Conservation (phyloP, 345 rosid genomes). For the Dimocarpus longan region DNA sequence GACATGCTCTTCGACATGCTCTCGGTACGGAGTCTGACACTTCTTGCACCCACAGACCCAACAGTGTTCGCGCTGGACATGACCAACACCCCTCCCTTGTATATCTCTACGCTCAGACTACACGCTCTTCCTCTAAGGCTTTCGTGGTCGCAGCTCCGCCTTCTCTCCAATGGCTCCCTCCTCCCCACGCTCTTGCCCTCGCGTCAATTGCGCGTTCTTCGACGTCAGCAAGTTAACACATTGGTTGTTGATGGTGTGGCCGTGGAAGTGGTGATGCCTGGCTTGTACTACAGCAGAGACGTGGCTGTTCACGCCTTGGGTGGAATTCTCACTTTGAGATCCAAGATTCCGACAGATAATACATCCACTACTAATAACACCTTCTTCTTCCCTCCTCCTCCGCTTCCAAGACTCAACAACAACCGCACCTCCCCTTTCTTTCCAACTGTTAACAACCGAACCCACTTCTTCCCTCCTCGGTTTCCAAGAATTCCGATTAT, state of each 20-base stretch:
- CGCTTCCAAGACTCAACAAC: not conserved
- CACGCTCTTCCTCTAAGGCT: slow-evolving; percentile 47
- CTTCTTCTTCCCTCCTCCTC: not conserved
- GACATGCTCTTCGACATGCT: slow-evolving; percentile 53
- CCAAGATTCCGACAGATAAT: too few species aligned
- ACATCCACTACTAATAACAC: too few species aligned
- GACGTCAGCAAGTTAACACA: not conserved
- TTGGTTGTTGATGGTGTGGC: slow-evolving; percentile 25
- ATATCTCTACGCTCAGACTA: slow-evolving; percentile 47
- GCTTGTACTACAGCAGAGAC: slow-evolving; percentile 39
- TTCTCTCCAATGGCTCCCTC: slow-evolving; percentile 29
- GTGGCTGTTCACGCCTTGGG: slow-evolving; percentile 48
- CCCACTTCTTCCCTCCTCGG: not conserved
- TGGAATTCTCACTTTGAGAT: slow-evolving; percentile 15
- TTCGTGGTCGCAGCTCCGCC: slow-evolving; percentile 37
- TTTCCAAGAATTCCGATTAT: not conserved
- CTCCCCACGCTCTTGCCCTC: slow-evolving; percentile 45
- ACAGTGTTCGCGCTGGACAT: slow-evolving; percentile 50
- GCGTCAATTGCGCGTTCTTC: slow-evolving; percentile 32
- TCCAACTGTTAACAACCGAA: not conserved
- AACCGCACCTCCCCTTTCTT: too few species aligned
- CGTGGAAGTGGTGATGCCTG: slow-evolving; percentile 32
- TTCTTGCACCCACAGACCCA: slow-evolving; percentile 45
- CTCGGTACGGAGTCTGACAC: slow-evolving; percentile 39
- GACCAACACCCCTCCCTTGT: slow-evolving; percentile 42